A percentile compares a stretch with the other conserved stretches of the same genome.
phyloP scores from a whole-genome alignment of 2,329 filamentous ascomycete genomes.

The Neonectria neomacrospora region DNA sequence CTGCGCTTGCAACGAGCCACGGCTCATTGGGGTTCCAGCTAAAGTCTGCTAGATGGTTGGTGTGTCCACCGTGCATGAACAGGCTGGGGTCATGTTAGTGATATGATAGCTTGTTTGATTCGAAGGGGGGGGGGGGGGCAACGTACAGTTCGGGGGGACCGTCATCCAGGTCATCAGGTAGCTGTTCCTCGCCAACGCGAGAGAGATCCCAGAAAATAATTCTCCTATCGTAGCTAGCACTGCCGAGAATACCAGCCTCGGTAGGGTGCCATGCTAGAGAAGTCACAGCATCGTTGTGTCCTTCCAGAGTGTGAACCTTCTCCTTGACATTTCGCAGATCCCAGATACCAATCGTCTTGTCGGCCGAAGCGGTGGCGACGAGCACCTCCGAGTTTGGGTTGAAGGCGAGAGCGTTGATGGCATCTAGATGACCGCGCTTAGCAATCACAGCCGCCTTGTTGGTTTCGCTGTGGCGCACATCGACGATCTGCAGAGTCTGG shows the following conservation, averaged over 20 bases:
- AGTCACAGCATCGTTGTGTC: slow-evolving; percentile 89
- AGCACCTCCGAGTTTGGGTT: slow-evolving; percentile 92
- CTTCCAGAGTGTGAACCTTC: slow-evolving; percentile 89
- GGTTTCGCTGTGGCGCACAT: slow-evolving; percentile 76
- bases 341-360: slow-evolving; percentile 96
- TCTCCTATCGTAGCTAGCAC: slow-evolving; percentile 90
- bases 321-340: slow-evolving; percentile 91
- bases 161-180: slow-evolving; percentile 93
- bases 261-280: slow-evolving; percentile 95
- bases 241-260: slow-evolving; percentile 88
- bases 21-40: slow-evolving; percentile 98
- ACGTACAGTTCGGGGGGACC: slow-evolving; percentile 92
- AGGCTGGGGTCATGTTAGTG: slow-evolving; percentile 62
- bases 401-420: slow-evolving; percentile 95
- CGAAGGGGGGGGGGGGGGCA: neutral
- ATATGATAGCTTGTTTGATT: slow-evolving; percentile 21
- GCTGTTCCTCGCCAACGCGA: slow-evolving; percentile 91
- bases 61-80: slow-evolving; percentile 99
- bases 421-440: slow-evolving; percentile 83
- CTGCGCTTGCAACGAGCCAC: slow-evolving; percentile 95
- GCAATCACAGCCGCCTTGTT: slow-evolving; percentile 76
- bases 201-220: slow-evolving; percentile 98
- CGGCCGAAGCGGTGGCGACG: slow-evolving; percentile 91
- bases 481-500: slow-evolving; percentile 89
- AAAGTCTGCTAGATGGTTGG: slow-evolving; percentile 95